Evolutionary conservation across 305 asterid genomes (phyloP).

Genomic region (Fraxinus floribunda): DNA sequence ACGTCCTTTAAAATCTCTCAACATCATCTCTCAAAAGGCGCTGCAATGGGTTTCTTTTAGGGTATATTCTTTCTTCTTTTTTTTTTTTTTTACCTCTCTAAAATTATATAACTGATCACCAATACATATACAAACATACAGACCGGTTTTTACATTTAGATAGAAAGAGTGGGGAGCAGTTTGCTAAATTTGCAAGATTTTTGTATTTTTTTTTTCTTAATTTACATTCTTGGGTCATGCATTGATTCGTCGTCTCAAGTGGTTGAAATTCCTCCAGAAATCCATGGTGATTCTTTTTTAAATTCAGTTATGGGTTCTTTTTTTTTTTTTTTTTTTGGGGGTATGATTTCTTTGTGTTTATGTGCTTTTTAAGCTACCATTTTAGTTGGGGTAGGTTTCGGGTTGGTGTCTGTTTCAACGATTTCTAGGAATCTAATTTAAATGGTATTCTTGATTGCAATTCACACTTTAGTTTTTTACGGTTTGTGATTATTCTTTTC

Average conservation of each 20-base stretch:
- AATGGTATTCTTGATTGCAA: neutral
- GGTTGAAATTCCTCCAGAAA: slow-evolving; percentile 24
- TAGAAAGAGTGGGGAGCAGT: slow-evolving; percentile 23
- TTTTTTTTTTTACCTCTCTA: slow-evolving; percentile 12
- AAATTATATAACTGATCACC: slow-evolving; percentile 23
- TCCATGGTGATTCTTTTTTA: slow-evolving; percentile 39
- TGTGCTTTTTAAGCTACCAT: slow-evolving; percentile 23
- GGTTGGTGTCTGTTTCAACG: slow-evolving; percentile 4
- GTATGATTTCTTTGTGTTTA: neutral
- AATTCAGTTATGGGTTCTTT: slow-evolving; percentile 21
- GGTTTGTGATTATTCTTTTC: neutral
- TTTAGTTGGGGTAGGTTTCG: slow-evolving; percentile 21
- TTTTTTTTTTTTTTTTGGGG: slow-evolving; percentile 7
- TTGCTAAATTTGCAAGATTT: slow-evolving; percentile 22
- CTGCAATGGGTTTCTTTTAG: slow-evolving; percentile 33
- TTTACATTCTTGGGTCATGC: slow-evolving; percentile 17
- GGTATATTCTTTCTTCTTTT: slow-evolving; percentile 50
- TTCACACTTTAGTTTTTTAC: slow-evolving; percentile 21
- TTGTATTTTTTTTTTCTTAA: neutral
- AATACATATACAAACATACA: neutral
- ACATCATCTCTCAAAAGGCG: neutral
- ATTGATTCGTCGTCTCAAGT: slow-evolving; percentile 23
- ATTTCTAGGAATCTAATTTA: slow-evolving; percentile 2
- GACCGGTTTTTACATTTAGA: neutral
- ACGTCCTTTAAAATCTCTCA: slow-evolving; percentile 49